Conservation (phyloP, 352 stramenopile species). For the Globisporangium megalacanthum region DNA sequence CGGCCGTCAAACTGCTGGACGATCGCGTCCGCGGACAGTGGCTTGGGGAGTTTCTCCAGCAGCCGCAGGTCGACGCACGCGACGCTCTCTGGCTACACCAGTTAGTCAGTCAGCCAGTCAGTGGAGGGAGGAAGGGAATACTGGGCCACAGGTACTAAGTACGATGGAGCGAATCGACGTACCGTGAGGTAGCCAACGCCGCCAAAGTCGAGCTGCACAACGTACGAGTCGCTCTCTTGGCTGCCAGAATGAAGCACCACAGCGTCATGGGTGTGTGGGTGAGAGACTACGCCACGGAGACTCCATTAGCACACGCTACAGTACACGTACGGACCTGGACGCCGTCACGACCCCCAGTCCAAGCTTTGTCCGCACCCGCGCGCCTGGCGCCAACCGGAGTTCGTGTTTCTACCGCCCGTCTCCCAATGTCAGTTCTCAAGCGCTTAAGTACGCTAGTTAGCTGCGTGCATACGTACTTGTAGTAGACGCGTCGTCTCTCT, state of each 20-base stretch:
- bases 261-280: neutral
- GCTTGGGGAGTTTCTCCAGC: slow-evolving; percentile 59
- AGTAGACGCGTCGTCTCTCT: neutral
- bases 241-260: slow-evolving; percentile 11
- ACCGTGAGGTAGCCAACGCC: slow-evolving; percentile 33
- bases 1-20: slow-evolving; percentile 61
- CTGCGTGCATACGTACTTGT: neutral
- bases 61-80: slow-evolving; percentile 62
- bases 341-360: slow-evolving; percentile 18
- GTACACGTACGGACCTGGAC: slow-evolving; percentile 21
- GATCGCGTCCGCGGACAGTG: slow-evolving; percentile 58
- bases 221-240: slow-evolving; percentile 30
- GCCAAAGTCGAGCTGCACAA: slow-evolving; percentile 33
- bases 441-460: neutral
- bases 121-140: neutral
- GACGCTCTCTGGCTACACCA: slow-evolving; percentile 33
- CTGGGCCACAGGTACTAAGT: neutral
- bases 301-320: too few species aligned
- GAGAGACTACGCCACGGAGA: neutral
- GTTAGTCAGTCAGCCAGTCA: neutral
- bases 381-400: slow-evolving; percentile 26
- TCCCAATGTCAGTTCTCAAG: neutral
- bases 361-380: slow-evolving; percentile 31
- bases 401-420: slow-evolving; percentile 18
- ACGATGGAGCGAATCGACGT: neutral